Evolutionary conservation across 345 rosid species (phyloP).

Genomic region (Conringia planisiliqua): DNA sequence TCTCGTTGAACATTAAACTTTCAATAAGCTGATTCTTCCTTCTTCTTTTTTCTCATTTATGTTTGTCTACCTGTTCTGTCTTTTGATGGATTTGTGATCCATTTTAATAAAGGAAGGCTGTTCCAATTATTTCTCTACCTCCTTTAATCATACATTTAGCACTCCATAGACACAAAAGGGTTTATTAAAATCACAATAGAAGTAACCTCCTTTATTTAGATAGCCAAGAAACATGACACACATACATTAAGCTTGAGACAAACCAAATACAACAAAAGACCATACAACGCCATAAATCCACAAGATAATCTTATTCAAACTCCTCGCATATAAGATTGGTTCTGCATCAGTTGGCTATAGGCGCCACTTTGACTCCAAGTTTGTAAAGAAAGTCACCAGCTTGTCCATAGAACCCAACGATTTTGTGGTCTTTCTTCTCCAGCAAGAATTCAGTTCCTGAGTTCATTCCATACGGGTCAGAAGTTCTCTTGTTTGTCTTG

Average conservation of each 20-base stretch:
- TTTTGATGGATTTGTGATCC: background rate
- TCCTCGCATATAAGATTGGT: background rate
- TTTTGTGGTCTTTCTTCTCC: slow-evolving; percentile 26
- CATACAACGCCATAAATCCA: background rate
- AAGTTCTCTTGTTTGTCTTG: slow-evolving; percentile 25
- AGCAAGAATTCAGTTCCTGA: slow-evolving; percentile 20
- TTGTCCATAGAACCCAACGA: slow-evolving; percentile 34
- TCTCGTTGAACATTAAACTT: background rate
- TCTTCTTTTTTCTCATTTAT: background rate
- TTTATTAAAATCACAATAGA: background rate
- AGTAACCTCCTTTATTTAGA: slow-evolving; percentile 7
- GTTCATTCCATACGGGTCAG: slow-evolving; percentile 14
- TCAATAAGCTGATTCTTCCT: background rate
- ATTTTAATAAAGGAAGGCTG: background rate
- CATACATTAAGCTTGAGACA: background rate
- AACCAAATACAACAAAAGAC: slow-evolving; percentile 2
- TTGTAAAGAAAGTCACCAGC: slow-evolving; percentile 24
- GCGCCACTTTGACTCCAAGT: slow-evolving; percentile 28
- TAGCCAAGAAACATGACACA: background rate
- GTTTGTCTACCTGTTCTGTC: background rate
- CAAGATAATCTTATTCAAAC: background rate
- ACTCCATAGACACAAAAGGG: background rate
- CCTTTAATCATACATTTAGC: background rate
- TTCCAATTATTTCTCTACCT: background rate
- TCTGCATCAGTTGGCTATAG: slow-evolving; percentile 19